phyloP scores from a whole-genome alignment of 306 rosid species.

The Cicer judaicum region DNA sequence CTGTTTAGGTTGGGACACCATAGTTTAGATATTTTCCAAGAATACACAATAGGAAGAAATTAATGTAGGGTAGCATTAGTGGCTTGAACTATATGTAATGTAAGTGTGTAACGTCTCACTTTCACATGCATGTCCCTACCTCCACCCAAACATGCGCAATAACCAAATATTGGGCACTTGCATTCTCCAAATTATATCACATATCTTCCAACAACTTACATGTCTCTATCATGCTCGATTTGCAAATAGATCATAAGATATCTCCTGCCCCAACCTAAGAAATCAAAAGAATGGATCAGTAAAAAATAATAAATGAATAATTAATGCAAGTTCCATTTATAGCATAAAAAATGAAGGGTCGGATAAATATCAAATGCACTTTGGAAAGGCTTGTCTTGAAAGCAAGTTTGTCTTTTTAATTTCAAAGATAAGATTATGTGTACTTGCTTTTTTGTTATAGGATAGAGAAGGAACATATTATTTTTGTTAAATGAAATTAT shows the following conservation, averaged over 20 bases:
- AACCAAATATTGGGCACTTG: constrained; percentile 14
- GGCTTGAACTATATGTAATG: constrained; percentile 16
- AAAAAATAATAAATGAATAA: not conserved
- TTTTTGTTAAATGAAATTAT: not conserved
- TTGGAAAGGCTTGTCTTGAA: not conserved
- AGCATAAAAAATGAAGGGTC: constrained; percentile 10
- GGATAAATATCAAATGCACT: constrained; percentile 12
- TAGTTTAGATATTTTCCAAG: constrained; percentile 38
- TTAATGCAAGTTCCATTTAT: not conserved
- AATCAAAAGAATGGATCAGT: not conserved
- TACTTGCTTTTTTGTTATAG: not conserved
- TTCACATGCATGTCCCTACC: constrained; percentile 12
- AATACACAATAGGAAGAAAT: not conserved
- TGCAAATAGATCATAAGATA: constrained; percentile 32
- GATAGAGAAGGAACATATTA: not conserved
- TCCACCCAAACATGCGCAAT: not conserved
- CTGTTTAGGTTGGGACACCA: not conserved
- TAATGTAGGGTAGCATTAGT: constrained; percentile 1
- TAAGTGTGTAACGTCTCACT: not conserved
- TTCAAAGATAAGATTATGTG: not conserved
- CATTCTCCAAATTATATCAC: not conserved
- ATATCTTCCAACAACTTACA: not conserved
- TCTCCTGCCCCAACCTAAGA: constrained; percentile 30
- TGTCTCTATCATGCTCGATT: constrained; percentile 3
- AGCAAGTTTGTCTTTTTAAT: not conserved